Evolutionary conservation across 768 basidiomycete genomes (phyloP), one percentile per base, ranked within the genome.

Genomic region (Pisolithus orientalis): DNA sequence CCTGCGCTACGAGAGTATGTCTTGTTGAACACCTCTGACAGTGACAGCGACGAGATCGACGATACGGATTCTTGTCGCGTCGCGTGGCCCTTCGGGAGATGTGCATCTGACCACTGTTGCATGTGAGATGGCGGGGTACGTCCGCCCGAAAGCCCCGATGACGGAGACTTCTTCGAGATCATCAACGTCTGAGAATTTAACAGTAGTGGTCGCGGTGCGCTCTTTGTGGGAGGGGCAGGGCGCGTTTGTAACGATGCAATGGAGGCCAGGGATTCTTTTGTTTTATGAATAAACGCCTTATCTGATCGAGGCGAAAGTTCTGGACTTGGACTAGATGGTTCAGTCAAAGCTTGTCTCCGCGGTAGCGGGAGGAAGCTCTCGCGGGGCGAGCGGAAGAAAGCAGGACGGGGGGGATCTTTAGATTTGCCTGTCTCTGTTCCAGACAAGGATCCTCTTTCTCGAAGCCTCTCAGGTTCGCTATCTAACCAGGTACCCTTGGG

Each of bases 201-300:
- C 44, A 89, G 68, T 34, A 91, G 71, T 0, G 89, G 88, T 7
- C 77, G 75, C 0, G 89, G 88, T 1, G 72, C 84, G 45, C 72
- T 67, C 70, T 79, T 86, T 2, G 76, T 56, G 3, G 64, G 56
- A 25, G 67, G 52, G 5, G 71, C 64, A 24, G 60, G 47, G 28
- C 66, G 70, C 5, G 65, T 57, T 32, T 65, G 60, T 46, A 81
- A 65, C 24, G 75, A 66, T 8, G 74, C 63, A 29, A 82, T 63
- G 0, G 81, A 77, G 39, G 70, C 70, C 40, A 75, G 72, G 7
- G 75, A 59, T 51, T 66, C 57, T 32, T 71, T 71, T 0, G 71
- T 72, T 51, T 69, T 73, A 42, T 64, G 65, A 16, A 76, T 59
- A 10, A 76, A 55, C 13, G 69, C 62, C n/a, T 58, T 51, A 17